These are phyloP conservation scores for Backusella tuberculispora DNA, from an alignment of 192 early-diverging fungal species.

Conservation along the genomic window DNA sequence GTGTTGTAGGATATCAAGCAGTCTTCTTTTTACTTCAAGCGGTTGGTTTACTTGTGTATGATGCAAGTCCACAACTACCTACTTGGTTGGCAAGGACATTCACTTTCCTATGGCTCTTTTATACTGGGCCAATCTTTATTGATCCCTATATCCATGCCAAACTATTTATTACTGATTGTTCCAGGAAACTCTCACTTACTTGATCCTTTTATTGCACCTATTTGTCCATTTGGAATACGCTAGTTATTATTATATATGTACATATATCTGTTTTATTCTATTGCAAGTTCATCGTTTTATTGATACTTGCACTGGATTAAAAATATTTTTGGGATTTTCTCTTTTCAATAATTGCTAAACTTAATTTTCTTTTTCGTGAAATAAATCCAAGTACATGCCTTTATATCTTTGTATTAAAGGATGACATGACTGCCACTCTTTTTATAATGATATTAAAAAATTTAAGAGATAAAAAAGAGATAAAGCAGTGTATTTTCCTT, in stretches of 20 bases:
- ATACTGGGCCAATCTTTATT: conserved; percentile 28
- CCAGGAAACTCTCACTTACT: conserved; percentile 13
- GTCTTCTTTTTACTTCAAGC: conserved; percentile 35
- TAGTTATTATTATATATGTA: too few species aligned
- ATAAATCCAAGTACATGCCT: too few species aligned
- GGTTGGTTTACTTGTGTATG: background rate
- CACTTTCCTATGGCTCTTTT: conserved; percentile 21
- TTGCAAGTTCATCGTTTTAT: too few species aligned
- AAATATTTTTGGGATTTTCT: too few species aligned
- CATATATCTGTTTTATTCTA: too few species aligned
- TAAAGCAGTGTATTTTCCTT: background rate
- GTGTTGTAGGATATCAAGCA: conserved; percentile 26
- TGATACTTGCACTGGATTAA: too few species aligned
- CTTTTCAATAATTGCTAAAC: too few species aligned
- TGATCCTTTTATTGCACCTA: background rate
- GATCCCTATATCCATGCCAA: conserved; percentile 25
- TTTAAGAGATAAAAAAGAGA: background rate
- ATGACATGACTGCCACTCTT: background rate
- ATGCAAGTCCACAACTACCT: conserved; percentile 1
- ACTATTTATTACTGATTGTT: background rate
- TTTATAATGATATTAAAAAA: background rate
- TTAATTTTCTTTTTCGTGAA: too few species aligned
- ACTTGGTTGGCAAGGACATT: conserved; percentile 9
- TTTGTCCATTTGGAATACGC: conserved; percentile 29
- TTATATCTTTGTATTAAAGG: too few species aligned